These are phyloP conservation scores for Skeletonema menzelii DNA, from an alignment of 108 stramenopile species.

Conservation along the genomic window DNA sequence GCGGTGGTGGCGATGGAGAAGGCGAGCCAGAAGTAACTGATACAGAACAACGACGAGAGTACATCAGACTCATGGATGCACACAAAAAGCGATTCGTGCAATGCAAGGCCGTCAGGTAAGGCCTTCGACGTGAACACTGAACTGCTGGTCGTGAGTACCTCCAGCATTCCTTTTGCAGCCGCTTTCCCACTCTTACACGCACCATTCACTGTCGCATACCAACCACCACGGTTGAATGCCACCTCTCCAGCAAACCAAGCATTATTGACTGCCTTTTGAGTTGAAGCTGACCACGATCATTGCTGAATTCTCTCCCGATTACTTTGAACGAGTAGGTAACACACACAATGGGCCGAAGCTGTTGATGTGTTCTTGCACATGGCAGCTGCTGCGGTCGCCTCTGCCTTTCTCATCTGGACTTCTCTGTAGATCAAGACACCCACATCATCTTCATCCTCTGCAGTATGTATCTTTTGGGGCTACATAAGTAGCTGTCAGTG, in stretches of 20 bases:
- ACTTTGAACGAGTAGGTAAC: slow-evolving; percentile 37
- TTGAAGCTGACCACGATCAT: background rate
- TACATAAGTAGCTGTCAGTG: too few species aligned
- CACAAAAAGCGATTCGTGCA: too few species aligned
- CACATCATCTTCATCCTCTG: background rate
- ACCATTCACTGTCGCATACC: slow-evolving; percentile 31
- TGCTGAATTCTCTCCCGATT: background rate
- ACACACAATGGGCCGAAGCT: background rate
- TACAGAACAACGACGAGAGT: too few species aligned
- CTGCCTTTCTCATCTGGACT: background rate
- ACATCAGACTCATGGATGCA: too few species aligned
- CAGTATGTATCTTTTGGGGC: too few species aligned
- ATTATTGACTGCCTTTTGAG: slow-evolving; percentile 1
- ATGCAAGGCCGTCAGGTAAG: too few species aligned
- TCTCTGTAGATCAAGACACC: background rate
- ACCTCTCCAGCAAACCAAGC: slow-evolving; percentile 48
- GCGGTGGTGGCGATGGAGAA: too few species aligned
- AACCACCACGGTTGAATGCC: slow-evolving; percentile 15
- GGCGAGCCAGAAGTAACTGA: too few species aligned
- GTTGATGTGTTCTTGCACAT: background rate
- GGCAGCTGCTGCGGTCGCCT: background rate
- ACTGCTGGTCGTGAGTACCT: too few species aligned
- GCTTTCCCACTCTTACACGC: too few species aligned
- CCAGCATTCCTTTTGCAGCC: too few species aligned
- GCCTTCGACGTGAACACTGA: too few species aligned